Conservation (phyloP, 2,329 filamentous ascomycete species). For the Pestalotiopsis fici region DNA sequence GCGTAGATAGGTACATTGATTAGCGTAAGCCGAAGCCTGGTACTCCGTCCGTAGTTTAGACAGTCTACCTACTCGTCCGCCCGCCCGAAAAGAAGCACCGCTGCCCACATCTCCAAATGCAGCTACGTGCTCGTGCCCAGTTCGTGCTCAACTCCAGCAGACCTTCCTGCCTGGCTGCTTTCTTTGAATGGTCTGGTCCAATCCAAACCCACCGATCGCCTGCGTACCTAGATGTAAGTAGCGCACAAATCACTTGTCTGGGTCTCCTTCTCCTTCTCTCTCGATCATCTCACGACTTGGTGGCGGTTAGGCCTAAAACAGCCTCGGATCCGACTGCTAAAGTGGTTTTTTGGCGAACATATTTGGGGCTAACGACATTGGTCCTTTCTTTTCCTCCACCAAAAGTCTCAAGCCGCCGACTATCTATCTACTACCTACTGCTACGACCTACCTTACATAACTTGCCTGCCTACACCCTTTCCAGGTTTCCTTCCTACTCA, state of each 20-base stretch:
- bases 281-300: neutral
- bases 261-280: neutral
- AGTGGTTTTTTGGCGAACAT: neutral
- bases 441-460: neutral
- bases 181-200: neutral
- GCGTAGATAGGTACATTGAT: neutral
- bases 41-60: too few relatives aligned
- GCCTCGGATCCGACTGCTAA: neutral
- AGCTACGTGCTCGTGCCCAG: neutral
- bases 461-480: neutral
- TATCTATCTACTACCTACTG: neutral
- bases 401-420: neutral
- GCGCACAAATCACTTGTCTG: too few relatives aligned
- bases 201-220: neutral
- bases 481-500: neutral
- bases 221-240: neutral
- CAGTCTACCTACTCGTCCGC: neutral
- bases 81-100: neutral
- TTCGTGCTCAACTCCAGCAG: neutral
- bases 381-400: neutral
- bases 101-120: neutral
- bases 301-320: neutral
- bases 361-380: neutral
- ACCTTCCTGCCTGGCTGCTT: too few relatives aligned
- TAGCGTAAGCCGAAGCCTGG: too few relatives aligned